These are phyloP conservation scores for Plantago elongata DNA, from an alignment of 257 asterid species.

Conservation along the genomic window DNA sequence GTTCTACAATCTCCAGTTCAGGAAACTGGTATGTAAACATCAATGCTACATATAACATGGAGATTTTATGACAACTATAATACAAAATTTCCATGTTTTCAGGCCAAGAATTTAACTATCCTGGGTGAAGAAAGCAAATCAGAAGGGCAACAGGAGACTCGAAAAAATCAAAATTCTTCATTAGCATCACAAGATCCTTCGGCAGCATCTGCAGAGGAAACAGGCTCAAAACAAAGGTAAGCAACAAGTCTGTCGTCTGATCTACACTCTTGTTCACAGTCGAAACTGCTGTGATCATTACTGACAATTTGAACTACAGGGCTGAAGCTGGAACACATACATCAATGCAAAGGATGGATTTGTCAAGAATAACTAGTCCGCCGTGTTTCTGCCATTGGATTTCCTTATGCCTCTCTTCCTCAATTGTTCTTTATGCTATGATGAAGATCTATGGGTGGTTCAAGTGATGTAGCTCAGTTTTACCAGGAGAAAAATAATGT, in stretches of 20 bases:
- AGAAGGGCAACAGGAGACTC: constrained; percentile 19
- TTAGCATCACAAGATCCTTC: constrained; percentile 11
- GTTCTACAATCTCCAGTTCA: constrained; percentile 65
- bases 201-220: constrained; percentile 13
- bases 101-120: constrained; percentile 47
- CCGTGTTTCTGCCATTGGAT: constrained; percentile 44
- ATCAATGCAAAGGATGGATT: constrained; percentile 17
- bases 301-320: constrained; percentile 20
- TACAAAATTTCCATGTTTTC: neutral
- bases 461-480: constrained; percentile 21
- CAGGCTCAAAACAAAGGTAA: constrained; percentile 26
- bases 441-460: constrained; percentile 42
- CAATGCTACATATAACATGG: too few relatives aligned
- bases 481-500: neutral
- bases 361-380: constrained; percentile 17
- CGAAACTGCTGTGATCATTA: neutral
- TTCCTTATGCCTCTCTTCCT: constrained; percentile 49
- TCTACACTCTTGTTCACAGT: neutral
- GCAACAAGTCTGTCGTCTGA: neutral
- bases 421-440: constrained; percentile 49
- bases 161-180: constrained; percentile 16
- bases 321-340: constrained; percentile 14
- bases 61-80: too few relatives aligned
- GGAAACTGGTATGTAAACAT: constrained; percentile 46
- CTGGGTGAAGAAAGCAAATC: constrained; percentile 35